Percentiles rank a stretch among this genome's conserved stretches.
These are phyloP conservation scores for Colletotrichum trifolii DNA, from an alignment of 2,329 filamentous ascomycete species.

Conservation along the genomic window DNA sequence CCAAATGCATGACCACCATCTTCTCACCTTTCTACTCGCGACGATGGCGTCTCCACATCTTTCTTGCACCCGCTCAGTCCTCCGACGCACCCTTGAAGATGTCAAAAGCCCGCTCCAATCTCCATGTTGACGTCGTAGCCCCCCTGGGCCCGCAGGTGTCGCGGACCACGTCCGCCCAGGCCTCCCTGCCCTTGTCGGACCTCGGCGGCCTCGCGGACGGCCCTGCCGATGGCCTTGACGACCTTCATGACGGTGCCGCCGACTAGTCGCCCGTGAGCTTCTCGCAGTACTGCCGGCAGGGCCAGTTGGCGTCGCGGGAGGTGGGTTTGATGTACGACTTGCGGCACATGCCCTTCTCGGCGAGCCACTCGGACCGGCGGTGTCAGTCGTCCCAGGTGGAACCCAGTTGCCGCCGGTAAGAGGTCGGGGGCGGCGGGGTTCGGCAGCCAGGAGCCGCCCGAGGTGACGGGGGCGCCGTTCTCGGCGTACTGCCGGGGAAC, in stretches of 20 bases:
- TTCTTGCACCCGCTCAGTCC: no score
- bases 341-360: constrained; percentile 16
- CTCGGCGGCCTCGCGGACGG: not conserved
- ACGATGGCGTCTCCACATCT: no score
- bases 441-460: constrained; percentile 18
- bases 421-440: constrained; percentile 1
- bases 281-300: constrained; percentile 10
- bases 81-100: not conserved
- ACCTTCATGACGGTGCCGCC: not conserved
- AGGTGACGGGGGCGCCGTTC: not conserved
- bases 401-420: not conserved
- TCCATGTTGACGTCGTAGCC: constrained; percentile 12
- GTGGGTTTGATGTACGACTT: not conserved
- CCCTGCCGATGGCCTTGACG: constrained; percentile 8
- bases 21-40: no score
- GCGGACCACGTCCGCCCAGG: not conserved
- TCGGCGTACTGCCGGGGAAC: constrained; percentile 11
- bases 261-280: constrained; percentile 7
- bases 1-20: no score
- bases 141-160: constrained; percentile 13
- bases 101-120: constrained; percentile 11
- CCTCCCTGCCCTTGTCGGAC: not conserved
- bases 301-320: constrained; percentile 9
- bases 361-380: not conserved
- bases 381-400: constrained; percentile 5